Evolutionary conservation across 1,284 basidiomycete genomes (phyloP), one percentile per base, ranked within the genome.

Genomic region (Phenoliferia sp.): DNA sequence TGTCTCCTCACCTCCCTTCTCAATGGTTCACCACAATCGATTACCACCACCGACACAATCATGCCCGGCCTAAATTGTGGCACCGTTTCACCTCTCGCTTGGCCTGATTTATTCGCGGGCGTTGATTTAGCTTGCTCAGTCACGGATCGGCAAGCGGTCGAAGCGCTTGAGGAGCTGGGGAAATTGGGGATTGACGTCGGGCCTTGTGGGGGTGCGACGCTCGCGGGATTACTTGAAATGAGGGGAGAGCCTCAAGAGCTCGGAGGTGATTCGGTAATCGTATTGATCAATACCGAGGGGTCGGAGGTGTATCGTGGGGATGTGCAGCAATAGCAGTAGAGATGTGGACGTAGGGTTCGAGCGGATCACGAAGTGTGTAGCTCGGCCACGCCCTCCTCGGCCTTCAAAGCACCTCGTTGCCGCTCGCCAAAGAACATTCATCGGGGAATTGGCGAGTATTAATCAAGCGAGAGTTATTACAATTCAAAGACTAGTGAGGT

Each of bases 11-110:
- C 54, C 7, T 17, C 15, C 54, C 54, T 56, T n/a, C 54, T 56
- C 54, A 31, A 26, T 31, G 54, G 54, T 16, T 10, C 12, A 7
- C 5, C 28, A 16, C 26, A 16, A 16, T 31, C 54, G 4, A 31
- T 56, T 16, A 17, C 54, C 10, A 56, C 54, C n/a, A 15, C 4
- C 7, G 10, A 56, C 7, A 56, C 54, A 10, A 31, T 56, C 54
- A 56, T 56, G 54, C 54, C 54, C 29, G 54, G 54, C 54, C n/a
- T 56, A 7, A 56, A 56, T 31, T 56, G 54, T 19, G 54, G 54
- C 9, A 56, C 54, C 12, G 15, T n/a, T 4, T 56, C 54, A 4
- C 54, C 12, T 10, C 54, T 56, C 28, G 54, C 54, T 16, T 56
- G 54, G 54, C 5, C 10, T n/a, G 54, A 56, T 19, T 31, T 56